Conservation (phyloP, 306 rosid genomes). For the Cucumis hystrix region DNA sequence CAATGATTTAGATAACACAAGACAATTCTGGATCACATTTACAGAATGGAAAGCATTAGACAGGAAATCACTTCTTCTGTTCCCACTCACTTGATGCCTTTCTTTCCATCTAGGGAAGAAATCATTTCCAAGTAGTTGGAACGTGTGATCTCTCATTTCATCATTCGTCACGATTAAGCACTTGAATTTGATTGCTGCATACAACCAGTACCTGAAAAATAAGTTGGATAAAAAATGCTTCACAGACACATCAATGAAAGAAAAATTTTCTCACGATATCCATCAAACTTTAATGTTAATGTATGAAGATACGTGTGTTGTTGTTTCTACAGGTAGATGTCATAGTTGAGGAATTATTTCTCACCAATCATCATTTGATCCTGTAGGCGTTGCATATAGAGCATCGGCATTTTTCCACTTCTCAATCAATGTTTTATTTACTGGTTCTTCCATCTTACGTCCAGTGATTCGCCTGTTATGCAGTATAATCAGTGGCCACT, state of each 20-base stretch:
- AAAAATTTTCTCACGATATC: background rate
- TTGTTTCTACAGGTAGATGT: background rate
- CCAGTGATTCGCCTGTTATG: constrained; percentile 73
- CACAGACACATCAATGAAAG: background rate
- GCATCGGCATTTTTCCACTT: constrained; percentile 71
- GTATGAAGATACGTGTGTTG: background rate
- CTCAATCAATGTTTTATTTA: constrained; percentile 56
- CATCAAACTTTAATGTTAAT: background rate
- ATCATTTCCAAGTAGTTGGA: constrained; percentile 89
- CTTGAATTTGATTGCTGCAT: constrained; percentile 90
- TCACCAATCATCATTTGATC: constrained; percentile 95
- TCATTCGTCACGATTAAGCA: constrained; percentile 83
- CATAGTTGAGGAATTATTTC: constrained; percentile 12
- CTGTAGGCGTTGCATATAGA: constrained; percentile 75
- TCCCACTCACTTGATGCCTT: constrained; percentile 96
- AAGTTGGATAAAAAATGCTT: constrained; percentile 13
- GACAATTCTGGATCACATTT: background rate
- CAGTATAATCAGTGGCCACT: constrained; percentile 74
- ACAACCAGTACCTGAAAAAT: constrained; percentile 95
- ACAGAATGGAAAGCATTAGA: background rate
- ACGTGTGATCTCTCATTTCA: constrained; percentile 91
- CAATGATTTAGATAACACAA: background rate
- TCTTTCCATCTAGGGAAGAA: constrained; percentile 97
- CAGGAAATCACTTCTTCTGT: too few relatives aligned
- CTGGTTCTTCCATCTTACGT: constrained; percentile 43